These are phyloP conservation scores for Rhodamnia rubescens DNA, from an alignment of 345 rosid species.

Conservation along the genomic window DNA sequence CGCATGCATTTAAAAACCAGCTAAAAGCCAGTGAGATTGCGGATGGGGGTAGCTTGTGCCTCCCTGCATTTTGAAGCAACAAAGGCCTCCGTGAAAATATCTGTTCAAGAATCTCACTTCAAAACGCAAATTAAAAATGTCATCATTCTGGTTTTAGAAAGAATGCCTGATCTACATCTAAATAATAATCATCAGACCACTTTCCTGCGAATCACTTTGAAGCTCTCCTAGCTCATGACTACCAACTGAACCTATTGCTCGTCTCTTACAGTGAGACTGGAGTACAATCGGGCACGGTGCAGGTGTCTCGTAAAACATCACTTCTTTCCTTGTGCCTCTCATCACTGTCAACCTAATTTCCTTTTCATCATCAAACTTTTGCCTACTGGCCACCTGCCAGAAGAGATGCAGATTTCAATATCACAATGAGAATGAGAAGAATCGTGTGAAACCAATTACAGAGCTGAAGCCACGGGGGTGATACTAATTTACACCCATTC, in stretches of 20 bases:
- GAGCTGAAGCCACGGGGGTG: neutral
- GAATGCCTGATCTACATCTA: neutral
- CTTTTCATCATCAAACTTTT: neutral
- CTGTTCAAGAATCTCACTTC: neutral
- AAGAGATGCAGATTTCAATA: neutral
- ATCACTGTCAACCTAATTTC: neutral
- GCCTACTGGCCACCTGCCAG: neutral
- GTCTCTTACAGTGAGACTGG: neutral
- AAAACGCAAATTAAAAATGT: neutral
- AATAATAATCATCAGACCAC: neutral
- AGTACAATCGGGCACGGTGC: neutral
- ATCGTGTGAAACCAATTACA: neutral
- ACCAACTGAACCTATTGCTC: neutral
- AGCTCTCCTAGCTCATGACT: neutral
- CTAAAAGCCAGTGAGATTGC: neutral
- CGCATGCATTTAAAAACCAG: neutral
- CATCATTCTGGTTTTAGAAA: neutral
- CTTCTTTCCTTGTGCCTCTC: neutral
- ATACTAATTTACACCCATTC: neutral
- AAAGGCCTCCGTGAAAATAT: neutral
- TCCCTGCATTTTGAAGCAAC: neutral
- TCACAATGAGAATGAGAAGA: neutral
- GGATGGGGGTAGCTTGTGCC: neutral
- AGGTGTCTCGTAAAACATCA: neutral
- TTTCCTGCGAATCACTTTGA: neutral